phyloP scores from a whole-genome alignment of 2,329 filamentous ascomycete genomes.

The Calcarisporium arbuscula region DNA sequence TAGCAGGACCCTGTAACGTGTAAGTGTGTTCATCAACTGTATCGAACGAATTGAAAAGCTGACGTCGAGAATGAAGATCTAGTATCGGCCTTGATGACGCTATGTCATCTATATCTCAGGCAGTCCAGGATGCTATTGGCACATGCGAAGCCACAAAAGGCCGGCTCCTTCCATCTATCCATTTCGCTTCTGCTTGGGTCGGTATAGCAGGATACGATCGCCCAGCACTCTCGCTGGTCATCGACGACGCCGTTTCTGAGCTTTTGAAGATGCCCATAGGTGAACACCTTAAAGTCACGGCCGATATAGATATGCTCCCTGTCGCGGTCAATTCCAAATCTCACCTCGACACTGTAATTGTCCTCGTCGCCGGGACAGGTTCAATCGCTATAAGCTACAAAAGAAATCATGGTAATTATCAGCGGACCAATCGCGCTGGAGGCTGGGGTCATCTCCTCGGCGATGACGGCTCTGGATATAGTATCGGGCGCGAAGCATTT shows the following conservation, averaged over 20 bases:
- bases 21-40: constrained; percentile 14
- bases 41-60: background rate
- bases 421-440: constrained; percentile 27
- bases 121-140: constrained; percentile 17
- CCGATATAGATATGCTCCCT: constrained; percentile 33
- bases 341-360: constrained; percentile 19
- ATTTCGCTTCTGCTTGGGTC: constrained; percentile 28
- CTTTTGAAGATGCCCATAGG: constrained; percentile 20
- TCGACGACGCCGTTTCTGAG: constrained; percentile 20
- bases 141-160: constrained; percentile 6
- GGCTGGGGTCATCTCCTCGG: constrained; percentile 38
- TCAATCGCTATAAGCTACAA: constrained; percentile 34
- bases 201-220: constrained; percentile 34
- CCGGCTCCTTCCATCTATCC: constrained; percentile 4
- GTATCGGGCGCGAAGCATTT: constrained; percentile 30
- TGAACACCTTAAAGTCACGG: constrained; percentile 22
- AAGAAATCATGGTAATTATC: constrained; percentile 12
- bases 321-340: constrained; percentile 14
- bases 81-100: constrained; percentile 21
- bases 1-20: constrained; percentile 27
- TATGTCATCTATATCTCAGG: constrained; percentile 17
- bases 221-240: constrained; percentile 17
- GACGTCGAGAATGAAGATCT: constrained; percentile 11
- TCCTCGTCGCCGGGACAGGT: constrained; percentile 36
- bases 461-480: constrained; percentile 36